These are phyloP conservation scores for Terfezia boudieri DNA, from an alignment of 495 filamentous ascomycete species.

Conservation along the genomic window DNA sequence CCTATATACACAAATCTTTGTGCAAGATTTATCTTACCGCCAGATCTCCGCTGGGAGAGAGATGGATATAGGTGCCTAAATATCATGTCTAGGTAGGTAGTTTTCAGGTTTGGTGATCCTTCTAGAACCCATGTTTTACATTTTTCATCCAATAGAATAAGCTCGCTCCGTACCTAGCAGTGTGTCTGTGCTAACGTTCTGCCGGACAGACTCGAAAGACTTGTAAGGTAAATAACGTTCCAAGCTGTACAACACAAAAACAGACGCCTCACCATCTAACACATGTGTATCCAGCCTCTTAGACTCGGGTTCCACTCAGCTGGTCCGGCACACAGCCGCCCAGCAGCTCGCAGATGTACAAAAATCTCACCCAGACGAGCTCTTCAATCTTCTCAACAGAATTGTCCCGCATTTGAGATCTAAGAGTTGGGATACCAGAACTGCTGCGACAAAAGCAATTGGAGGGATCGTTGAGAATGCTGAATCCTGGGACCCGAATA, in stretches of 20 bases:
- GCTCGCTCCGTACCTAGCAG: too few species aligned
- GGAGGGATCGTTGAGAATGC: slow-evolving; percentile 83
- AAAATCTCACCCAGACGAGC: slow-evolving; percentile 87
- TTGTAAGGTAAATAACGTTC: slow-evolving; percentile 59
- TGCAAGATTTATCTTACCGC: too few species aligned
- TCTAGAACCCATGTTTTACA: neutral
- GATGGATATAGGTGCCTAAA: neutral
- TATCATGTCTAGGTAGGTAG: neutral
- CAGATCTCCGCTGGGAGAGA: neutral
- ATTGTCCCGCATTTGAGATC: slow-evolving; percentile 81
- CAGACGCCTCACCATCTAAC: neutral
- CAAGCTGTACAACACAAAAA: slow-evolving; percentile 3
- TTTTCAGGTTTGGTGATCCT: neutral
- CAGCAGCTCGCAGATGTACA: slow-evolving; percentile 93
- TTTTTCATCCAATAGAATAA: too few species aligned
- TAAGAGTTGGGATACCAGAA: slow-evolving; percentile 88
- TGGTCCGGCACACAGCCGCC: slow-evolving; percentile 90
- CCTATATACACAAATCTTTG: too few species aligned
- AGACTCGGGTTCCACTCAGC: slow-evolving; percentile 80
- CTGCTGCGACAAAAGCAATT: slow-evolving; percentile 75
- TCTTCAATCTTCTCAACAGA: slow-evolving; percentile 90
- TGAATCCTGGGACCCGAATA: slow-evolving; percentile 69
- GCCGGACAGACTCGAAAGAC: slow-evolving; percentile 50
- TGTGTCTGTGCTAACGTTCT: too few species aligned
- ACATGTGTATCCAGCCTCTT: slow-evolving; percentile 38